phyloP scores from a whole-genome alignment of 2,329 filamentous ascomycete species.

The Fonsecaea erecta region DNA sequence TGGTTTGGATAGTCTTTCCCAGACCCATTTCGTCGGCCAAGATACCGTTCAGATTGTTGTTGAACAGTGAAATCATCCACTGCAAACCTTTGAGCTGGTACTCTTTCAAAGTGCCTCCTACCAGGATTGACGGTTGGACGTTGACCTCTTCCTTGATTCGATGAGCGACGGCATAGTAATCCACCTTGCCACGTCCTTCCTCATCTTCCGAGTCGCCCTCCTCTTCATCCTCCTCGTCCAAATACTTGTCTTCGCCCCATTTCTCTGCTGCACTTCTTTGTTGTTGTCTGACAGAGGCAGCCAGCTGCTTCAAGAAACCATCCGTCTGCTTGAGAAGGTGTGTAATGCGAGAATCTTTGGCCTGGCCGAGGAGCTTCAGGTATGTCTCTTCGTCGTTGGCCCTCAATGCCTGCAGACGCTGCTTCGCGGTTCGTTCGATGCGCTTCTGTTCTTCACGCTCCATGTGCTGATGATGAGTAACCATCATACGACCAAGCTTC shows the following conservation, averaged over 20 bases:
- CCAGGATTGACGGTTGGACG: conserved; percentile 79
- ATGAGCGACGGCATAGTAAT: conserved; percentile 98
- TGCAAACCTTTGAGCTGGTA: conserved; percentile 98
- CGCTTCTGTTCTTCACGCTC: conserved; percentile 99
- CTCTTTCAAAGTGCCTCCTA: conserved; percentile 92
- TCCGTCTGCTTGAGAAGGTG: conserved; percentile 96
- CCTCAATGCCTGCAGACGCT: conserved; percentile 97
- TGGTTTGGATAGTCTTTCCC: conserved; percentile 98
- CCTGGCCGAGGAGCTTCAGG: conserved; percentile 94
- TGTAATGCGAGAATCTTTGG: conserved; percentile 98
- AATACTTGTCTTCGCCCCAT: conserved; percentile 69
- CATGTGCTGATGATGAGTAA: conserved; percentile 88
- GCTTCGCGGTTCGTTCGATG: conserved; percentile 95
- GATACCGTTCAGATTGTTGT: conserved; percentile 99
- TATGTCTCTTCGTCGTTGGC: conserved; percentile 99
- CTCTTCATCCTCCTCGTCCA: conserved; percentile 63
- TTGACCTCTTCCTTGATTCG: conserved; percentile 91
- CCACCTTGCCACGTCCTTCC: conserved; percentile 77
- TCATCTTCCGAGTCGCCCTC: conserved; percentile 71
- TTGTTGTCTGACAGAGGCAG: conserved; percentile 90
- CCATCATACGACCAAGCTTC: conserved; percentile 89
- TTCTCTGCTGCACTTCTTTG: conserved; percentile 80
- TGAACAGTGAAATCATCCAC: conserved; percentile 99
- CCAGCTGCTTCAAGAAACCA: conserved; percentile 93
- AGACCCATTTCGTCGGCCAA: conserved; percentile 99